Base-by-base conservation (phyloP, 257 asterid species). In the Ocimum tenuiflorum region DNA sequence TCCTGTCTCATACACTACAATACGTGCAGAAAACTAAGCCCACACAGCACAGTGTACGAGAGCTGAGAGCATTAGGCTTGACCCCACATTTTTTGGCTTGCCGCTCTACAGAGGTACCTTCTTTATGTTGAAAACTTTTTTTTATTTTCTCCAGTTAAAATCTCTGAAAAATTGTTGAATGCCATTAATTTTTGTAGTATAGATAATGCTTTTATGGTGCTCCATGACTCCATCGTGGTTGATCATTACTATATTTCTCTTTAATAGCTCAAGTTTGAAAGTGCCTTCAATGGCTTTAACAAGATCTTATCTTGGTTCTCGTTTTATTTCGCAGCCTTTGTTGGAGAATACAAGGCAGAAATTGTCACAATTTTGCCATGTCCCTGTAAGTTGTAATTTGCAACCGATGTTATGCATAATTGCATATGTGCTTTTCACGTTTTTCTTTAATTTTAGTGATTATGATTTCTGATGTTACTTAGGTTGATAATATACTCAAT, bases 51-150 rank as follows among this genome's bases (percentile, higher is more conserved):
- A 89, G 98, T 69, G 96, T 91, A 63, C 88, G 98, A 58, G 96
- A 91, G 75, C 46, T 91, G 78, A 79, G 98, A 78, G 98, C 96
- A 53, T 63, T 91, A 64, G 98, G 96, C 55, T 80, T 91, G 80
- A 84, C 88, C 52, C 98, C 98, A 22, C 96, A 91, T 78, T 89
- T 91, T 67, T 74, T 91, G 77, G 98, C 98, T 70, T 91, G 96
- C 82, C 96, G 96, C 48, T 91, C 98, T 24, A 79, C 87, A 9
- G 79, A 87, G 98, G 98, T 91, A 77, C 46, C 46, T 50, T 67
- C 7, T 63, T 48, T 4, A 17, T 46, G 36, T 47, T 8, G 43
- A 29, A 33, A 10, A 22, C 6, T 8, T 65, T 41, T 20, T 36
- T 3, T 31, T 31, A 31, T 68, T 69, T 4, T 68, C 6, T 59